phyloP scores from a whole-genome alignment of 1,139 yeast genomes.

The Saccharomycopsis crataegensis region DNA sequence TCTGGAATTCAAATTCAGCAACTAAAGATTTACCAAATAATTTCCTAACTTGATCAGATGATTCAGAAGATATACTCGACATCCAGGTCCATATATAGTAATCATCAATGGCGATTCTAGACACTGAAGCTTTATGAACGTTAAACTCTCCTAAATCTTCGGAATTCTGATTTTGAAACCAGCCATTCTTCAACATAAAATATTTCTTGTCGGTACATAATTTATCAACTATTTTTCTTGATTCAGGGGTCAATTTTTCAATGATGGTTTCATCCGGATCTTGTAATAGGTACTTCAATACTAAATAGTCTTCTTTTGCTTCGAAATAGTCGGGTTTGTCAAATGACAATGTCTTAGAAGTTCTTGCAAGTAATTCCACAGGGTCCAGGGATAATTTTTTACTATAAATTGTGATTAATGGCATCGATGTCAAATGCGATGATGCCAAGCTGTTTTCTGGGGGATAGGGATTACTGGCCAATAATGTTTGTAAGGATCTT shows the following conservation, averaged over 20 bases:
- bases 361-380: conserved; percentile 49
- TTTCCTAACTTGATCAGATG: conserved; percentile 54
- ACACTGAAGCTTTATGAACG: conserved; percentile 40
- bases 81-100: conserved; percentile 92
- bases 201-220: conserved; percentile 38
- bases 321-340: conserved; percentile 64
- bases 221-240: conserved; percentile 57
- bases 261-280: conserved; percentile 49
- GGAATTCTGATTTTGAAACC: conserved; percentile 6
- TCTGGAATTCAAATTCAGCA: conserved; percentile 45
- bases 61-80: conserved; percentile 69
- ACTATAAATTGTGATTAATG: conserved; percentile 62
- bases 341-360: conserved; percentile 59
- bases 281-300: conserved; percentile 64
- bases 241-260: conserved; percentile 64
- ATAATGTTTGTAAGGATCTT: conserved; percentile 50
- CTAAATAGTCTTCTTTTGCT: conserved; percentile 72
- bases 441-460: conserved; percentile 33
- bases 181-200: conserved; percentile 17
- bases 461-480: conserved; percentile 61
- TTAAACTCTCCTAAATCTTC: conserved; percentile 11
- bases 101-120: conserved; percentile 71
- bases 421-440: conserved; percentile 46
- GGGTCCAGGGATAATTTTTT: conserved; percentile 56
- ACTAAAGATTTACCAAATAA: conserved; percentile 77